phyloP scores from a whole-genome alignment of 2,329 filamentous ascomycete species.

The Epichloe amarillans region DNA sequence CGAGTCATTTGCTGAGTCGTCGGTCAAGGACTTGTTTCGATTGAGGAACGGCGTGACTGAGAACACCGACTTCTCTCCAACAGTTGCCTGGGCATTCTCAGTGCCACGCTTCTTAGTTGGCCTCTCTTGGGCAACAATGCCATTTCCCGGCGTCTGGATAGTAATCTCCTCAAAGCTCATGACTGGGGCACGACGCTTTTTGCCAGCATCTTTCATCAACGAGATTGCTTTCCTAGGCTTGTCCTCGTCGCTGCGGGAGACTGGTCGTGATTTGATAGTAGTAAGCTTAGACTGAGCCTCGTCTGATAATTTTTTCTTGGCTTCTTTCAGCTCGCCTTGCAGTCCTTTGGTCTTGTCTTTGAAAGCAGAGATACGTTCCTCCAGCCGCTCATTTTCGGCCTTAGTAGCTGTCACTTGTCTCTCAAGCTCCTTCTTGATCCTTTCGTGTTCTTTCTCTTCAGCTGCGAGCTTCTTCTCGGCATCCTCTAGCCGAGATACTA shows the following conservation, averaged over 20 bases:
- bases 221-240: slow-evolving; percentile 11
- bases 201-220: slow-evolving; percentile 20
- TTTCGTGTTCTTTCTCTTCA: slow-evolving; percentile 34
- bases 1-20: slow-evolving; percentile 19
- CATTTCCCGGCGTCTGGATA: slow-evolving; percentile 33
- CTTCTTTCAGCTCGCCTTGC: slow-evolving; percentile 60
- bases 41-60: slow-evolving; percentile 92
- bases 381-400: slow-evolving; percentile 48
- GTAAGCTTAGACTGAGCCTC: slow-evolving; percentile 13
- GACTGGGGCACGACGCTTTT: slow-evolving; percentile 34
- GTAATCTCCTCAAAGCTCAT: slow-evolving; percentile 30
- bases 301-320: slow-evolving; percentile 30
- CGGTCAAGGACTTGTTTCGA: slow-evolving; percentile 44
- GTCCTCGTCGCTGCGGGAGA: slow-evolving; percentile 9
- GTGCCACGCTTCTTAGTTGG: slow-evolving; percentile 41
- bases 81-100: slow-evolving; percentile 28
- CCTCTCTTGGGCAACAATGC: slow-evolving; percentile 27
- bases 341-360: slow-evolving; percentile 55
- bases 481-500: slow-evolving; percentile 22
- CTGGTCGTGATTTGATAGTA: slow-evolving; percentile 4
- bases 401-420: slow-evolving; percentile 48
- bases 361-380: slow-evolving; percentile 57
- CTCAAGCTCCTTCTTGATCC: slow-evolving; percentile 30
- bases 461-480: slow-evolving; percentile 22
- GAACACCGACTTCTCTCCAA: slow-evolving; percentile 82